Evolutionary conservation across 768 basidiomycete genomes (phyloP).

Genomic region (Agaricus bisporus): DNA sequence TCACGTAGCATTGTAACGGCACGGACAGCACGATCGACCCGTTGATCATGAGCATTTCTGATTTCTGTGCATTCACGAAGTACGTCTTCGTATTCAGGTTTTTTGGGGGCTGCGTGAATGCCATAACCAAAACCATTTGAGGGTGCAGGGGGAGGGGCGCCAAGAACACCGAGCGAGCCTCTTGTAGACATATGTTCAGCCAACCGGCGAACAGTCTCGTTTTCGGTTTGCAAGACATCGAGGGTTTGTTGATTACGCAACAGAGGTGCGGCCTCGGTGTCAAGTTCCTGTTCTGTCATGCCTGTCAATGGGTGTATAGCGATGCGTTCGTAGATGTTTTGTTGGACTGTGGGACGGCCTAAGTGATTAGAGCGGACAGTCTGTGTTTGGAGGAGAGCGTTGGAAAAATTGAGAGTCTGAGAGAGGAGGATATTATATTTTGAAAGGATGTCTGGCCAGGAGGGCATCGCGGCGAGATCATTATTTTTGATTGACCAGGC

Average conservation of each 20-base stretch:
- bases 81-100: constrained; percentile 57
- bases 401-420: constrained; percentile 74
- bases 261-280: constrained; percentile 67
- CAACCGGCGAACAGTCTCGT: constrained; percentile 64
- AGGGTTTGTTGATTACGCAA: constrained; percentile 77
- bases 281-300: constrained; percentile 62
- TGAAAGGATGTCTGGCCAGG: constrained; percentile 82
- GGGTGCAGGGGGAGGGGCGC: constrained; percentile 23
- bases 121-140: constrained; percentile 12
- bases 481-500: constrained; percentile 58
- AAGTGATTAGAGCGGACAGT: background rate
- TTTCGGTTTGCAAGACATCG: constrained; percentile 68
- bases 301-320: constrained; percentile 56
- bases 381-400: constrained; percentile 39
- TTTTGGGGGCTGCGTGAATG: constrained; percentile 19
- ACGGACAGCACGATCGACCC: constrained; percentile 72
- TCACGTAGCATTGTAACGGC: constrained; percentile 76
- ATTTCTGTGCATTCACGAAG: constrained; percentile 62
- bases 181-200: constrained; percentile 60
- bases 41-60: constrained; percentile 62
- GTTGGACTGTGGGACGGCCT: constrained; percentile 13
- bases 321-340: constrained; percentile 57
- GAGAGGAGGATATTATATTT: constrained; percentile 84
- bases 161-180: constrained; percentile 46
- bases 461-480: constrained; percentile 55